Conservation (phyloP, 768 basidiomycete species). For the Russula sp. region DNA sequence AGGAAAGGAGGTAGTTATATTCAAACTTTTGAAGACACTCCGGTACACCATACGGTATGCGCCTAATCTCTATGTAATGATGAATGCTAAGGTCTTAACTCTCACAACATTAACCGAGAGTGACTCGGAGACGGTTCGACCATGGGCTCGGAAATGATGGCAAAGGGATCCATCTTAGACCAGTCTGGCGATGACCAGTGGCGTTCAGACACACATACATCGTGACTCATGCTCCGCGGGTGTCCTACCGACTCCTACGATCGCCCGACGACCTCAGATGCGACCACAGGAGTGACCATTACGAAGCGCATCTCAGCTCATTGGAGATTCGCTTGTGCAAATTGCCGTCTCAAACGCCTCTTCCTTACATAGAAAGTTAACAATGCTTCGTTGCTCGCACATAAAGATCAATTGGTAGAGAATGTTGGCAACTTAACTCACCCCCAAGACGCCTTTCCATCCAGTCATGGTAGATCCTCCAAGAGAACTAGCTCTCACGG, state of each 20-base stretch:
- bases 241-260: too few species aligned
- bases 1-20: neutral
- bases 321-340: neutral
- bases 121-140: neutral
- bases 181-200: neutral
- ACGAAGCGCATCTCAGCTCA: neutral
- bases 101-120: neutral
- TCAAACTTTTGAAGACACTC: neutral
- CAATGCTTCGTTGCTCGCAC: neutral
- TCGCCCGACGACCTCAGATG: neutral
- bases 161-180: neutral
- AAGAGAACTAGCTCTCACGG: neutral
- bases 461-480: neutral
- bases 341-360: neutral
- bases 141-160: neutral
- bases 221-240: neutral
- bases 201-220: neutral
- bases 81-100: neutral
- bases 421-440: neutral
- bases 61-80: neutral
- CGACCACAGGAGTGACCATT: neutral
- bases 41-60: too few species aligned
- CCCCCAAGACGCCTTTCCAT: neutral
- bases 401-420: slow-evolving; percentile 1
- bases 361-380: neutral